Base-by-base conservation (phyloP, 2,329 filamentous ascomycete species). In the Colletotrichum chlorophyti region DNA sequence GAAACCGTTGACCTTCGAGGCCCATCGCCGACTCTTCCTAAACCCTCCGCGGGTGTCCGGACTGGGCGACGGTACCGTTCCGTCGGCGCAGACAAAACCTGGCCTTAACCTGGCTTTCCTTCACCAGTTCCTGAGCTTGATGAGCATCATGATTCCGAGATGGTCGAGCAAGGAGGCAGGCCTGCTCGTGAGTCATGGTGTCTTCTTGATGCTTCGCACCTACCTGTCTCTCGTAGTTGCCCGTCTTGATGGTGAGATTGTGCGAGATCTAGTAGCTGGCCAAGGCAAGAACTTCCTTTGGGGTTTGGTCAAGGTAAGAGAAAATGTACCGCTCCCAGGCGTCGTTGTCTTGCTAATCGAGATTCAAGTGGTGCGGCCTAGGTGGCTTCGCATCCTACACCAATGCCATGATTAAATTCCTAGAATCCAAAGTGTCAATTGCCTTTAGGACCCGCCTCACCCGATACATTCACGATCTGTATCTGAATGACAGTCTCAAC, bases 401-500 rank as follows among this genome's bases (percentile, higher is more conserved):
- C 47, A 99, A 99, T 73, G 93, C 94, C 52, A 97, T 96, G 90
- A 99, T 99, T 81, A 98, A 98, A 74, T 99, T 91, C 76, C 83
- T 99, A 62, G 94, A 99, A 75, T 94, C 91, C 47, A 99, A 99
- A 78, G 93, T 99, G 51, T 97, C 94, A 6, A 99, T 99, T 65
- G 94, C 96, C 29, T 99, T 99, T 82, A 88, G 95, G 37, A 99
- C 95, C 5, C 87, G 95, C 10, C 82, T 99, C 12, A 99, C 95
- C 2, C 83, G 95, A 65, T 99, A 99, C 72, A 97, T 99, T 51
- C 95, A 99, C 74, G 95, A 99, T 69, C 79, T 99, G 8, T 99
- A 99, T 69, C 83, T 99, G 14, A 97, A 96, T 71, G 90, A 96
- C 54, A 93, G 95, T 65, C 85, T 97, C 63, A 97, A 96, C 69